Conservation (phyloP, 148 eudicot species). For the Spergularia marina region DNA sequence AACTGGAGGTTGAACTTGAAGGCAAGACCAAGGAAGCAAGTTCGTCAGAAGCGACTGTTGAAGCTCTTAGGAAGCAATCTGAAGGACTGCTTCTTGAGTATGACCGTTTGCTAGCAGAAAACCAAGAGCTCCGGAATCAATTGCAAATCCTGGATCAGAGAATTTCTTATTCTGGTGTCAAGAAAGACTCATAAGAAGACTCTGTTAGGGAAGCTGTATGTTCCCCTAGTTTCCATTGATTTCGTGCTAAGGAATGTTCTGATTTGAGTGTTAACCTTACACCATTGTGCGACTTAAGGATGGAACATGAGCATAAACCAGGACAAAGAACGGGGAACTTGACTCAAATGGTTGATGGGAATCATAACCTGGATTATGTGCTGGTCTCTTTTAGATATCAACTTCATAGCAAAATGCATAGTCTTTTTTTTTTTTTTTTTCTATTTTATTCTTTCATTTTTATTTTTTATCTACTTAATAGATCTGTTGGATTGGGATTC, state of each 20-base stretch:
- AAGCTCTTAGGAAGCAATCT: conserved; percentile 53
- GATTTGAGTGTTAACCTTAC: background rate
- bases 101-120: conserved; percentile 53
- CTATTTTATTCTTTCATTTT: background rate
- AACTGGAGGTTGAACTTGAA: conserved; percentile 48
- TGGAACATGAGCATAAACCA: conserved; percentile 2
- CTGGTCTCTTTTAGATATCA: conserved; percentile 10
- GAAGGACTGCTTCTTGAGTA: conserved; percentile 58
- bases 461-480: background rate
- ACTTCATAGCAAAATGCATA: background rate
- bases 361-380: conserved; percentile 1
- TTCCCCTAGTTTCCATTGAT: conserved; percentile 4
- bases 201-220: background rate
- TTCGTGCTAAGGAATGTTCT: background rate
- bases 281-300: conserved; percentile 4
- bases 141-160: conserved; percentile 38
- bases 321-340: background rate
- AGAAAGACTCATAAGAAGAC: conserved; percentile 35
- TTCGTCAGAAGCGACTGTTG: conserved; percentile 43
- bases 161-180: conserved; percentile 30
- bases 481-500: background rate
- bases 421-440: background rate
- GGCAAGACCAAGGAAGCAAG: conserved; percentile 42
- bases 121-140: conserved; percentile 50
- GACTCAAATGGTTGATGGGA: background rate